These are phyloP conservation scores for Fomitiporia mediterranea DNA, from an alignment of 1,284 basidiomycete species.

Conservation along the genomic window DNA sequence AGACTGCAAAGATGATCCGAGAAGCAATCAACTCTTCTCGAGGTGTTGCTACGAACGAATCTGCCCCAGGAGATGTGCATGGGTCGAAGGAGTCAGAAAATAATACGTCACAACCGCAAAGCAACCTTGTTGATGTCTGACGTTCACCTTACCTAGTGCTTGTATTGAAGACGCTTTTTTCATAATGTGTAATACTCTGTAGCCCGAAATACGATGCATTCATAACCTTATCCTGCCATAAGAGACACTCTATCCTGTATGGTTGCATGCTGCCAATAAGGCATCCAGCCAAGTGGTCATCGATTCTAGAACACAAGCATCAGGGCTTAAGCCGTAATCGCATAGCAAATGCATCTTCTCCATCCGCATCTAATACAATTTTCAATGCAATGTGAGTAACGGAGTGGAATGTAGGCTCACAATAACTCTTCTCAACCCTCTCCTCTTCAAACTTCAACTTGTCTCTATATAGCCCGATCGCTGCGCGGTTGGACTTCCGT, in stretches of 20 bases:
- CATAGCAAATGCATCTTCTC: slow-evolving; percentile 92
- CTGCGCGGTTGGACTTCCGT: slow-evolving; percentile 82
- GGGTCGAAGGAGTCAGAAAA: not conserved
- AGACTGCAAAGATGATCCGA: slow-evolving; percentile 54
- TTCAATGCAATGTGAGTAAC: slow-evolving; percentile 2
- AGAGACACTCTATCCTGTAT: too few relatives aligned
- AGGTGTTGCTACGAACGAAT: slow-evolving; percentile 21
- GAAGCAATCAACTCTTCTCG: slow-evolving; percentile 41
- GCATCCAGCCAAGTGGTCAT: too few relatives aligned
- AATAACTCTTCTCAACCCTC: slow-evolving; percentile 78
- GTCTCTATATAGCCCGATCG: slow-evolving; percentile 78
- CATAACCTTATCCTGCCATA: too few relatives aligned
- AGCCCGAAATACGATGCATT: too few relatives aligned
- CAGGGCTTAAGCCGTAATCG: slow-evolving; percentile 50
- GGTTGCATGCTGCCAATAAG: too few relatives aligned
- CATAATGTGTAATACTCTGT: not conserved
- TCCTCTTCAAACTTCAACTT: slow-evolving; percentile 78
- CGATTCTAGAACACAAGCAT: too few relatives aligned
- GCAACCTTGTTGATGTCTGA: slow-evolving; percentile 12
- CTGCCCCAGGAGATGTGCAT: slow-evolving; percentile 11
- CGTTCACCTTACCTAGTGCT: too few relatives aligned
- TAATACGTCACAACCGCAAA: not conserved
- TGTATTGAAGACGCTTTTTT: not conserved
- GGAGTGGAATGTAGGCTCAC: slow-evolving; percentile 34
- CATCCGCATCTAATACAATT: slow-evolving; percentile 64